A percentile compares a stretch with the other conserved stretches of the same genome.
Conservation (phyloP, 2,329 filamentous ascomycete species). For the Esteya vermicola region DNA sequence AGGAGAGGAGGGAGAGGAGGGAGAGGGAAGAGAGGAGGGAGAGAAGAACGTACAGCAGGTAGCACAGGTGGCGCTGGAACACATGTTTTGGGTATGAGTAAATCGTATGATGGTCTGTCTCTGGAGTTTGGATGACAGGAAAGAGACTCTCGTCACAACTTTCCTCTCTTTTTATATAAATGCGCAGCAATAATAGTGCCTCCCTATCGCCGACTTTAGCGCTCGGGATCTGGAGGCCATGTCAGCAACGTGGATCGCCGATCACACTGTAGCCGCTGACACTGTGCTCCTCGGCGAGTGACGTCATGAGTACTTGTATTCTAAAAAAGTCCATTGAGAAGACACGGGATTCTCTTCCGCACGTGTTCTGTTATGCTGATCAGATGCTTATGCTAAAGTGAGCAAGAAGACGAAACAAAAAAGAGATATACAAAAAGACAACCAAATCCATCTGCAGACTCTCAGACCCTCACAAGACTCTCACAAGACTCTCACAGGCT, state of each 20-base stretch:
- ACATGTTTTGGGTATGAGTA: slow-evolving; percentile 19
- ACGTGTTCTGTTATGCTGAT: too few species aligned
- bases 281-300: too few species aligned
- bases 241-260: too few species aligned
- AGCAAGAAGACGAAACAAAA: not conserved
- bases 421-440: not conserved
- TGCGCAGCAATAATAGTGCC: not conserved
- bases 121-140: too few species aligned
- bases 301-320: not conserved
- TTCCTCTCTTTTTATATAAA: not conserved
- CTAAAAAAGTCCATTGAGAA: too few species aligned
- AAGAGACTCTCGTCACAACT: too few species aligned
- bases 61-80: slow-evolving; percentile 24
- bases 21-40: slow-evolving; percentile 8
- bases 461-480: not conserved
- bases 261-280: too few species aligned
- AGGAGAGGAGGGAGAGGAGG: too few species aligned
- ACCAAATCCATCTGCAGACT: not conserved
- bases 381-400: not conserved
- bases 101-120: not conserved
- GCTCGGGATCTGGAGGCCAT: too few species aligned
- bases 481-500: not conserved
- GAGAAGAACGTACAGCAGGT: slow-evolving; percentile 23
- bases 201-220: too few species aligned
- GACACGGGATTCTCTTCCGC: too few species aligned